A percentile compares a stretch with the other conserved stretches of the same genome.
These are phyloP conservation scores for Cryphonectria japonica DNA, from an alignment of 2,329 filamentous ascomycete genomes.

Conservation along the genomic window DNA sequence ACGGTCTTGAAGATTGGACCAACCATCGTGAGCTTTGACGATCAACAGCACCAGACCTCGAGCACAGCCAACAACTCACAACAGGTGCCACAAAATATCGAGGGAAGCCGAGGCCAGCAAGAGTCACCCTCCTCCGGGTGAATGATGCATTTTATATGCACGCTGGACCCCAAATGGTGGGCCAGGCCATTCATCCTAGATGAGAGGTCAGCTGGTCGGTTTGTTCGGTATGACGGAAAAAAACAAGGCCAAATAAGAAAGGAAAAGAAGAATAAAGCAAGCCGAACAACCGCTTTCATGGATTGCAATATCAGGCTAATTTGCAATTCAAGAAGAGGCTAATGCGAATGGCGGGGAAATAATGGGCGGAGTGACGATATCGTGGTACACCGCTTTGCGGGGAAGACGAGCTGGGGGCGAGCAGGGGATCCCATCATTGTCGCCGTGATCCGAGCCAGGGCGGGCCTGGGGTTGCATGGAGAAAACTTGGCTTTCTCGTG, in stretches of 20 bases:
- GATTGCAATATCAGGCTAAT: slow-evolving; percentile 20
- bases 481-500: slow-evolving; percentile 4
- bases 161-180: background rate
- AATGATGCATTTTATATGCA: background rate
- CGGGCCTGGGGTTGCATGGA: background rate
- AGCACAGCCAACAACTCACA: background rate
- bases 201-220: background rate
- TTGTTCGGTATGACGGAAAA: slow-evolving; percentile 7
- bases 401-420: background rate
- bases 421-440: background rate
- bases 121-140: background rate
- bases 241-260: background rate
- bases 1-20: slow-evolving; percentile 14
- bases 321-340: background rate
- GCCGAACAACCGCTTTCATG: background rate
- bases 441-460: background rate
- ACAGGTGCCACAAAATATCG: background rate
- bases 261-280: background rate
- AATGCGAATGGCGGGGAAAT: background rate
- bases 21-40: slow-evolving; percentile 14
- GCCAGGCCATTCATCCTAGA: background rate
- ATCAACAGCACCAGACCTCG: slow-evolving; percentile 15
- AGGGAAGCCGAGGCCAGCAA: background rate
- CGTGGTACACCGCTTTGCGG: slow-evolving; percentile 4
- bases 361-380: background rate